Percentiles rank a stretch among this genome's conserved stretches.
Evolutionary conservation across 2,329 filamentous ascomycete genomes (phyloP).

Genomic region (Aureobasidium sp.): DNA sequence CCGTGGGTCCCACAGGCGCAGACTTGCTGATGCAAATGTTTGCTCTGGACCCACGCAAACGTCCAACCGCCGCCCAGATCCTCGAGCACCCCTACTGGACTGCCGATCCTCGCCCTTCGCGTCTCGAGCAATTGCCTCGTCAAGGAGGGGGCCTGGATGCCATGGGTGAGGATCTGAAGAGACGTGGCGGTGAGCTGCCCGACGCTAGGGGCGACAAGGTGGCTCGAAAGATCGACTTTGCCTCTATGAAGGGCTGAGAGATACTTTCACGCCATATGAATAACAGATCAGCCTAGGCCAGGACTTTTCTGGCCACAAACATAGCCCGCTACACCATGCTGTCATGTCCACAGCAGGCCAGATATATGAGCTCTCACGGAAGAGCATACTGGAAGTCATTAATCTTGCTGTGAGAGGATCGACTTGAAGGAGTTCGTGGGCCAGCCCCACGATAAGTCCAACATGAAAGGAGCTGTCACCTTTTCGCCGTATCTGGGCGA

Average conservation of each 20-base stretch:
- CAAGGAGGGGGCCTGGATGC: slow-evolving; percentile 68
- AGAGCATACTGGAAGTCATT: neutral
- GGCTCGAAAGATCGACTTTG: slow-evolving; percentile 76
- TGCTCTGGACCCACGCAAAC: slow-evolving; percentile 75
- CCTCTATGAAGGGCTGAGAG: slow-evolving; percentile 36
- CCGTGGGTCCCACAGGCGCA: slow-evolving; percentile 73
- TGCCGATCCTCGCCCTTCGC: slow-evolving; percentile 72
- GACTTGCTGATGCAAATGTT: slow-evolving; percentile 84
- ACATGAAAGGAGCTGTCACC: neutral
- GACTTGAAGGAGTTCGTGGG: too few species aligned
- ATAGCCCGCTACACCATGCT: neutral
- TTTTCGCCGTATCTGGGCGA: neutral
- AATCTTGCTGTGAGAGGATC: neutral
- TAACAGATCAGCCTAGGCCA: neutral
- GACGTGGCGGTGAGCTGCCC: slow-evolving; percentile 65
- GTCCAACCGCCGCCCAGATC: slow-evolving; percentile 70
- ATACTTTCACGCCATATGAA: neutral
- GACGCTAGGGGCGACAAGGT: slow-evolving; percentile 64
- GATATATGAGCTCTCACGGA: neutral
- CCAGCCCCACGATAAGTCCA: neutral
- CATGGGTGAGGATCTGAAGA: slow-evolving; percentile 75
- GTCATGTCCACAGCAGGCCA: neutral
- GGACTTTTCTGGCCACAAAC: neutral
- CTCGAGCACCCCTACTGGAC: slow-evolving; percentile 83
- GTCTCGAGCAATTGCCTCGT: slow-evolving; percentile 71